phyloP scores from a whole-genome alignment of 179 eudicot genomes.

The Beta corolliflora region DNA sequence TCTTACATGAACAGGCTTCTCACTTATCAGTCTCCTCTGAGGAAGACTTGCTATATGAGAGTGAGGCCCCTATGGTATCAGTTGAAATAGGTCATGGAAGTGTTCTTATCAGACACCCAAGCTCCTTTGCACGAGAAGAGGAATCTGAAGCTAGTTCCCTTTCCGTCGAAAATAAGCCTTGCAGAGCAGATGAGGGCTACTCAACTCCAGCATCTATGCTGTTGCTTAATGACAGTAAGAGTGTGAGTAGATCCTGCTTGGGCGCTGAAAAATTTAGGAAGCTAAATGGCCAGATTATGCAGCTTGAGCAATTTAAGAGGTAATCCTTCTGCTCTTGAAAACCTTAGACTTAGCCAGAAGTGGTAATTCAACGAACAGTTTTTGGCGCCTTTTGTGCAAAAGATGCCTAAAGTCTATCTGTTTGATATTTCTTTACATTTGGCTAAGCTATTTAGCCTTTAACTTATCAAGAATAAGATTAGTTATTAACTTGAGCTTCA shows the following conservation, averaged over 20 bases:
- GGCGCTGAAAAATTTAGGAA: constrained; percentile 47
- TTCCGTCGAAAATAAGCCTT: constrained; percentile 68
- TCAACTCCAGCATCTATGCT: constrained; percentile 43
- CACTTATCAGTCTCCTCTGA: constrained; percentile 78
- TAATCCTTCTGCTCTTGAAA: constrained; percentile 21
- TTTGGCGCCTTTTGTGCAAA: neutral
- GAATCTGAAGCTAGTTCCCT: constrained; percentile 99
- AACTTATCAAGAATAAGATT: neutral
- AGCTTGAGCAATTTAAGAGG: constrained; percentile 58
- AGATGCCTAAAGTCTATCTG: neutral
- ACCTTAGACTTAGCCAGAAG: neutral
- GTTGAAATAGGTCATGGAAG: constrained; percentile 99
- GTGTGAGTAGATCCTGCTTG: constrained; percentile 30
- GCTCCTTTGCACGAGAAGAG: constrained; percentile 72
- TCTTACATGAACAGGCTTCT: constrained; percentile 85
- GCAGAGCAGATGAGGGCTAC: constrained; percentile 48
- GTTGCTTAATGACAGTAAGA: constrained; percentile 45
- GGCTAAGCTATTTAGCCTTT: neutral
- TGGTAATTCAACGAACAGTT: neutral
- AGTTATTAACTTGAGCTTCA: neutral
- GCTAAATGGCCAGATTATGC: constrained; percentile 43
- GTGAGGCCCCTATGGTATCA: constrained; percentile 90
- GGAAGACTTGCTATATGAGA: constrained; percentile 90
- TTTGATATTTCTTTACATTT: neutral
- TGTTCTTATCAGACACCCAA: constrained; percentile 92